Base-by-base conservation (phyloP, 768 basidiomycete genomes). In the Podaxis sp. region DNA sequence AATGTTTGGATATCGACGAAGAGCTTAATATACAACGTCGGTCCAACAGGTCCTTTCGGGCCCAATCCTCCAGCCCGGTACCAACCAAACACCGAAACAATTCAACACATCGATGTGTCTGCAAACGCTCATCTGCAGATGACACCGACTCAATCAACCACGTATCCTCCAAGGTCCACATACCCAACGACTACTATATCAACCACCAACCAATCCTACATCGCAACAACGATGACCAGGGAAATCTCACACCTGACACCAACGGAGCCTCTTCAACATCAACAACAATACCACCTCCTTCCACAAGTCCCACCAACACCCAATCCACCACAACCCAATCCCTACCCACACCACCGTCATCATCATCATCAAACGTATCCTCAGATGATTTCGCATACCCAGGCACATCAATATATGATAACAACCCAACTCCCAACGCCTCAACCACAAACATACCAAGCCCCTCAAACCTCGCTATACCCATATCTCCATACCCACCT, bases 1-100 rank as follows among this genome's bases (percentile, higher is more conserved):
- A 89, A 50, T 90, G 89, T 63, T 69, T 76, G 0, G 81, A 83
- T 20, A 77, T 90, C 20, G 72, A 73, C 0, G 83, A 86, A 15
- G 88, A 90, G 68, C 70, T 89, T 3, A 73, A 78, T 26, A 65
- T 81, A 53, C 87, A 87, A 68, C 46, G 65, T 8, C 69, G 68
- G 33, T 66, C 65, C 58, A 60, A 30, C 44, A 68, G 62, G 48
- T 41, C 65, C 49, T 64, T 56, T 63, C 66, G 51, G 37, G 56
- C 68, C 26, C 63, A 62, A 40, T 52, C 63, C 22, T 58, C 50
- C 33, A 66, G 41, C 20, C 53, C 46, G 28, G 15, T 55, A 54
- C n/a, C 64, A 41, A 26, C 49, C 48, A 52, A 56, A 6, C 36
- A 53, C 11, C 55, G 51, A 22, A 33, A 37, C 15, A 51, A 60